Percentiles rank a stretch among this genome's conserved stretches.
phyloP scores from a whole-genome alignment of 345 rosid species.

The Salix dunnii region DNA sequence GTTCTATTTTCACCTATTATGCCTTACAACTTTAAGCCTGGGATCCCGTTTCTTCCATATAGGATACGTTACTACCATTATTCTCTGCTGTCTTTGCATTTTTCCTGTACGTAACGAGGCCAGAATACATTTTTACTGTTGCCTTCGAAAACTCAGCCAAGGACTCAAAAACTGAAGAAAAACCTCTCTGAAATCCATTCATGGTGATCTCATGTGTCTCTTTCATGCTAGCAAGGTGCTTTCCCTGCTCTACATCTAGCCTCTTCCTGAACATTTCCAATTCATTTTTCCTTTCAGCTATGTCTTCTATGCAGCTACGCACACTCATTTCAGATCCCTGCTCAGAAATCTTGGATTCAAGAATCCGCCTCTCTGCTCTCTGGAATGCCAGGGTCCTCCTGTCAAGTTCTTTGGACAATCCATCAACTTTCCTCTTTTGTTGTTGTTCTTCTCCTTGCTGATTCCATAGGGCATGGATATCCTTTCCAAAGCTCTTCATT shows the following conservation, averaged over 20 bases:
- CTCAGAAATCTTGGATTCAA: slow-evolving; percentile 21
- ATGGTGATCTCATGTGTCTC: slow-evolving; percentile 32
- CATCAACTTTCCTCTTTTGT: slow-evolving; percentile 41
- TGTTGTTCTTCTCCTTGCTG: slow-evolving; percentile 46
- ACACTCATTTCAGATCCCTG: slow-evolving; percentile 16
- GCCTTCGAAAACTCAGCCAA: slow-evolving; percentile 37
- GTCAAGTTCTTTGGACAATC: slow-evolving; percentile 31
- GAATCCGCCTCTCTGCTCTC: slow-evolving; percentile 32
- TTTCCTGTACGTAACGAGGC: slow-evolving; percentile 21
- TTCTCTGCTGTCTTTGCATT: slow-evolving; percentile 15
- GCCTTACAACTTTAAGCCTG: slow-evolving; percentile 8
- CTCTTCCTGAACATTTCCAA: slow-evolving; percentile 30
- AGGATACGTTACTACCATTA: slow-evolving; percentile 6
- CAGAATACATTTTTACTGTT: slow-evolving; percentile 31
- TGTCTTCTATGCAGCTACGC: slow-evolving; percentile 18
- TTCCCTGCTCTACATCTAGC: slow-evolving; percentile 33
- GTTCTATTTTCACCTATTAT: not conserved
- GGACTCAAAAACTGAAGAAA: slow-evolving; percentile 32
- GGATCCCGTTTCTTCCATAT: slow-evolving; percentile 11
- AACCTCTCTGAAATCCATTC: slow-evolving; percentile 37
- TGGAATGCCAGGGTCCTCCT: slow-evolving; percentile 27
- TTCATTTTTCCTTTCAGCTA: slow-evolving; percentile 26
- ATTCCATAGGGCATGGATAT: slow-evolving; percentile 27
- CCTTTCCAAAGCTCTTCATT: slow-evolving; percentile 29
- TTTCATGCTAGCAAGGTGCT: slow-evolving; percentile 32